Base-by-base conservation (phyloP, 108 stramenopile species). In the Skeletonema menzelii region DNA sequence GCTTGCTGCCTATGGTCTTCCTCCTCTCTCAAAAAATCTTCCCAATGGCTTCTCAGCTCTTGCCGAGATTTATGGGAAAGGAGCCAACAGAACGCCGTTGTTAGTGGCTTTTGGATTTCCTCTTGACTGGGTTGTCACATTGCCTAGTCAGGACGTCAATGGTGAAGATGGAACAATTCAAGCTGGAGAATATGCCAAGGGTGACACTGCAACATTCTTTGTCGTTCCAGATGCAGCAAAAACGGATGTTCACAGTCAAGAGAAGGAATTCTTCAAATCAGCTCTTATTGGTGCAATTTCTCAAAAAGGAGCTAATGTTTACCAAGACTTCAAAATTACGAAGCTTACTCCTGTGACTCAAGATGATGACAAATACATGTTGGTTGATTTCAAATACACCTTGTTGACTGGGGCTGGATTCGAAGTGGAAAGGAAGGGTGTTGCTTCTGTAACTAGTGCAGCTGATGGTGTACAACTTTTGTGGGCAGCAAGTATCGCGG, bases 371-470 rank as follows among this genome's bases (percentile, higher is more conserved):
- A 71, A 73, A 27, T 97, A 97, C 76, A 75, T 88, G 49, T 60
- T 95, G 53, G 95, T 88, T 26, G 97, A 98, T 65, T 98, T 98
- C 85, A 90, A 93, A 82, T 98, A 98, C 80, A 87, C 89, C 56
- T 87, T 98, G 15, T 74, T 98, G 67, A 98, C 97, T 14, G 96
- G 96, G 31, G 97, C 97, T 56, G 97, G 97, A 63, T 98, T 98
- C 76, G 93, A 88, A 37, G 95, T 98, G n/a, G 94, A 96, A 27
- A 79, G 97, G 70, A 83, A 81, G 63, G 97, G 97, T 59, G 84
- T 95, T 19, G 95, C 94, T 1, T 77, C 88, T 11, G 80, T 98
- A 27, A 95, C 95, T 11, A 89, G 87, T 65, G 91, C 87, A 42
- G 95, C 91, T 15, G 68, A 73, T 49, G 89, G 87, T 46, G 92